phyloP scores from a whole-genome alignment of 1,284 basidiomycete species.

The Crepidotus sp. region DNA sequence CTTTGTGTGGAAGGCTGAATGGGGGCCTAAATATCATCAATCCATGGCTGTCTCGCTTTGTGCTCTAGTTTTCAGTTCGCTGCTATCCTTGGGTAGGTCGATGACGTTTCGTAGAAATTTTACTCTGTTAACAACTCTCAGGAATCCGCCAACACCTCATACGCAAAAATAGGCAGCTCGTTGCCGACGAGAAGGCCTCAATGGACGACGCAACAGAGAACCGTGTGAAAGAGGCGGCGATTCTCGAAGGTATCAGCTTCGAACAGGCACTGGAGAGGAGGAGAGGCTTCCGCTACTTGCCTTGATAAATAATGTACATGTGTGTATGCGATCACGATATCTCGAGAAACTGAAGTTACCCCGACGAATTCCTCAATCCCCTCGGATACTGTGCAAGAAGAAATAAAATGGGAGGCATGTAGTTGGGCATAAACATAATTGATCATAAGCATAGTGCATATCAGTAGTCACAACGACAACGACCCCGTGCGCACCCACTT shows the following conservation, averaged over 20 bases:
- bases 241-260: conserved; percentile 41
- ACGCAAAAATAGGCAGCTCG: conserved; percentile 35
- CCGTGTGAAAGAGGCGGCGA: conserved; percentile 41
- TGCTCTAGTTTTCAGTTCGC: conserved; percentile 29
- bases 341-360: too few relatives aligned
- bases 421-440: conserved; percentile 5
- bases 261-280: conserved; percentile 41
- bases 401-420: neutral
- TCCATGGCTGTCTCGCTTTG: conserved; percentile 40
- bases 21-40: conserved; percentile 43
- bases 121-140: conserved; percentile 17
- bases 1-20: conserved; percentile 43
- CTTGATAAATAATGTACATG: neutral
- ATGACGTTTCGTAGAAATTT: neutral
- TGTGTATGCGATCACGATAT: too few relatives aligned
- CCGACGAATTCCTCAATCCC: too few relatives aligned
- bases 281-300: conserved; percentile 30
- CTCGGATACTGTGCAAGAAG: neutral
- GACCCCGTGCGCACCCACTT: conserved; percentile 17
- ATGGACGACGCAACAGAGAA: conserved; percentile 31
- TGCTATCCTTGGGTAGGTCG: conserved; percentile 27
- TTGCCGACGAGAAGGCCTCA: conserved; percentile 34
- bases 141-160: conserved; percentile 42
- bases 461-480: conserved; percentile 9
- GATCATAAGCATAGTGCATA: neutral